These are phyloP conservation scores for Gyromitra esculenta DNA, from an alignment of 2,329 filamentous ascomycete species.

Conservation along the genomic window DNA sequence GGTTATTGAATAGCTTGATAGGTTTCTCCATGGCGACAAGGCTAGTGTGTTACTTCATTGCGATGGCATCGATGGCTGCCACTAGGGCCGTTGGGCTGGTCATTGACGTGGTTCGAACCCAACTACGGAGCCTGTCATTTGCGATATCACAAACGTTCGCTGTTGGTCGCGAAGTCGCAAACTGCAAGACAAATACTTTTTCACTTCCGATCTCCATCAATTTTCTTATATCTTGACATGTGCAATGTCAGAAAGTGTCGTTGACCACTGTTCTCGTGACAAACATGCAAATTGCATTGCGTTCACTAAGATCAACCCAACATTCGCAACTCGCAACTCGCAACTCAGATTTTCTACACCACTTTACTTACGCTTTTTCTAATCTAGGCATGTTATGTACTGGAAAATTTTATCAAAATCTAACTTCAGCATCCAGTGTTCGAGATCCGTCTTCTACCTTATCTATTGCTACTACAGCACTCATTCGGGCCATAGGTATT, in stretches of 20 bases:
- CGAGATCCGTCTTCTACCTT: conserved; percentile 23
- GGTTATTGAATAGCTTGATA: conserved; percentile 71
- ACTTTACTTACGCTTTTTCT: conserved; percentile 75
- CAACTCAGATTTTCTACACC: conserved; percentile 68
- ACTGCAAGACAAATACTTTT: conserved; percentile 69
- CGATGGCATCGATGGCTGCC: conserved; percentile 73
- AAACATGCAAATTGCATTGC: conserved; percentile 66
- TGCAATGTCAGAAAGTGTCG: conserved; percentile 68
- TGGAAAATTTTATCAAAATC: conserved; percentile 61
- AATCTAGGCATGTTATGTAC: conserved; percentile 71
- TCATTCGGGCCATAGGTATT: conserved; percentile 43
- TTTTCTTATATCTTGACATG: conserved; percentile 69
- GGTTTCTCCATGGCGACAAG: conserved; percentile 69
- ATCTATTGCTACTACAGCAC: conserved; percentile 15
- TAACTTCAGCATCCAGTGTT: background rate
- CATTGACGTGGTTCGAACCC: conserved; percentile 75
- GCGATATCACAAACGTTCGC: conserved; percentile 69
- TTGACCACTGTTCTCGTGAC: conserved; percentile 71
- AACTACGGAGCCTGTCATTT: conserved; percentile 75
- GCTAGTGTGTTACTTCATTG: conserved; percentile 71
- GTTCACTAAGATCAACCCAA: conserved; percentile 64
- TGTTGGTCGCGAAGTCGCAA: conserved; percentile 72
- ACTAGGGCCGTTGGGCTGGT: conserved; percentile 66
- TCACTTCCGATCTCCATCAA: conserved; percentile 73
- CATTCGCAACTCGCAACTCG: conserved; percentile 67